phyloP scores from a whole-genome alignment of 805 yeast species.

The Diddensiella transvaalensis region DNA sequence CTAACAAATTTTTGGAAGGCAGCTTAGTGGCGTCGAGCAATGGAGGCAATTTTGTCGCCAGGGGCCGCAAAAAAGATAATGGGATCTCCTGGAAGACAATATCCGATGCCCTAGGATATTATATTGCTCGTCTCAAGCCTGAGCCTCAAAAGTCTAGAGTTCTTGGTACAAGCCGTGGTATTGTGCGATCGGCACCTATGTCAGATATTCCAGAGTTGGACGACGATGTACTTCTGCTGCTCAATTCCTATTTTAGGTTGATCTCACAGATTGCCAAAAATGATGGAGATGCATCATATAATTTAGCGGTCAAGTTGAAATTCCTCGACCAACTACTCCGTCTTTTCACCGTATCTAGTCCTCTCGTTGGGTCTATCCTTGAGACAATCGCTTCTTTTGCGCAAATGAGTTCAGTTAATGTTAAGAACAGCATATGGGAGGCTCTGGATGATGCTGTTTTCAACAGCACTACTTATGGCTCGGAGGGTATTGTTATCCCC shows the following conservation, averaged over 20 bases:
- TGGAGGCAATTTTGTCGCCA: neutral
- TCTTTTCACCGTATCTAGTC: slow-evolving; percentile 44
- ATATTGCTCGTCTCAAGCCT: slow-evolving; percentile 41
- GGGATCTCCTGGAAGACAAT: slow-evolving; percentile 54
- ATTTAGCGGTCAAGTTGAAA: slow-evolving; percentile 21
- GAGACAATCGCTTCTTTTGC: slow-evolving; percentile 57
- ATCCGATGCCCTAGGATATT: slow-evolving; percentile 51
- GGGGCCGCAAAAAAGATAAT: slow-evolving; percentile 18
- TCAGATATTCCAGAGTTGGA: slow-evolving; percentile 48
- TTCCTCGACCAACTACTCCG: slow-evolving; percentile 41
- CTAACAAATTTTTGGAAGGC: slow-evolving; percentile 17
- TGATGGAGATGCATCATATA: slow-evolving; percentile 35
- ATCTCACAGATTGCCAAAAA: slow-evolving; percentile 50
- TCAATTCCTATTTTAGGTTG: slow-evolving; percentile 70
- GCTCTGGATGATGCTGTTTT: slow-evolving; percentile 68
- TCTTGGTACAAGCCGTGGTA: slow-evolving; percentile 14
- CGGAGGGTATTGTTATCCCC: slow-evolving; percentile 29
- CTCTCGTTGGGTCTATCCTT: slow-evolving; percentile 52
- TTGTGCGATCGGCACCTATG: slow-evolving; percentile 8
- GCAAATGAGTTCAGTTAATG: slow-evolving; percentile 36
- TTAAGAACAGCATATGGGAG: slow-evolving; percentile 60
- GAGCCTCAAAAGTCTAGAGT: neutral
- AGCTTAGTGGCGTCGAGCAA: neutral
- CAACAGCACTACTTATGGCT: slow-evolving; percentile 29
- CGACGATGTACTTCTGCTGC: slow-evolving; percentile 73